These are phyloP conservation scores for Neonectria neomacrospora DNA, from an alignment of 2,329 filamentous ascomycete genomes.

Conservation along the genomic window DNA sequence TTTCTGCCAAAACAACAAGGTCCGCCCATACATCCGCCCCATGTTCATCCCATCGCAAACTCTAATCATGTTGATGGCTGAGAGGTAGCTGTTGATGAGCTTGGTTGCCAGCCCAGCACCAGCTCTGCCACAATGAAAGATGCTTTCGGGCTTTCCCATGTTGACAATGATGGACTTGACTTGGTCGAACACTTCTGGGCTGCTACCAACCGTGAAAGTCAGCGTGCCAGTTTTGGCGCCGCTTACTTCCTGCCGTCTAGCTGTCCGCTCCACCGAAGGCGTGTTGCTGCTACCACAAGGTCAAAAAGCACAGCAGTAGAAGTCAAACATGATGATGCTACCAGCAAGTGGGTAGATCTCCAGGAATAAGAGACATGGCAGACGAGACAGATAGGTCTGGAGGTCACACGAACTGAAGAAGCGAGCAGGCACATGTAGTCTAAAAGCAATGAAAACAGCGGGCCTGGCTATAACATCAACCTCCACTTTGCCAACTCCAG, in stretches of 20 bases:
- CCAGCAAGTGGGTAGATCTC: constrained; percentile 11
- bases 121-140: constrained; percentile 28
- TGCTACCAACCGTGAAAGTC: constrained; percentile 32
- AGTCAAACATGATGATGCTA: constrained; percentile 8
- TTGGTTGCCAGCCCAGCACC: constrained; percentile 31
- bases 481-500: background rate
- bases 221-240: constrained; percentile 27
- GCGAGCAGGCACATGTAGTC: background rate
- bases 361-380: constrained; percentile 1
- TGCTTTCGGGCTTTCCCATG: constrained; percentile 17
- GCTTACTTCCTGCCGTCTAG: too few relatives aligned
- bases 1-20: constrained; percentile 1
- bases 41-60: constrained; percentile 34
- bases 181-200: background rate
- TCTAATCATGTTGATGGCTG: constrained; percentile 30
- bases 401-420: background rate
- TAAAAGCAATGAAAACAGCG: background rate
- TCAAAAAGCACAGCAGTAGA: too few relatives aligned
- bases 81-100: constrained; percentile 34
- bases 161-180: constrained; percentile 10
- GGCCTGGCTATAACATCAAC: background rate
- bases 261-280: too few relatives aligned
- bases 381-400: background rate
- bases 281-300: too few relatives aligned
- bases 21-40: constrained; percentile 24